phyloP scores from a whole-genome alignment of 2,329 filamentous ascomycete species.

The Geosmithia morbida region DNA sequence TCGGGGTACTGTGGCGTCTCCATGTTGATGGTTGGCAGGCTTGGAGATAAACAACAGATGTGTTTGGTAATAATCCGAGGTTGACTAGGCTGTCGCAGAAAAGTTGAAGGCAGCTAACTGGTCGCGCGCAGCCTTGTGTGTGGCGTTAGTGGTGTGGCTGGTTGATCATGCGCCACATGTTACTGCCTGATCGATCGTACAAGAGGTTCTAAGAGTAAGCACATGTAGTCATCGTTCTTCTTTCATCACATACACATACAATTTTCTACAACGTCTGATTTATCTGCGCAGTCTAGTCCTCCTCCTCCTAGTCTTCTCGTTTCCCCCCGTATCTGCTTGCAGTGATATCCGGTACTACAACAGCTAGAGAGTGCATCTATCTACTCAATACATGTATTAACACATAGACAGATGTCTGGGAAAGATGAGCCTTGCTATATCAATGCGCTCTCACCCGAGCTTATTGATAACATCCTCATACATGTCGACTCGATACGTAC shows the following conservation, averaged over 20 bases:
- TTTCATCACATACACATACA: background rate
- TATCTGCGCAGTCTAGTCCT: background rate
- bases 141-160: constrained; percentile 6
- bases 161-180: background rate
- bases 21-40: constrained; percentile 9
- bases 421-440: background rate
- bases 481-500: background rate
- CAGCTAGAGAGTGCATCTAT: background rate
- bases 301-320: too few relatives aligned
- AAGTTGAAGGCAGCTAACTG: constrained; percentile 6
- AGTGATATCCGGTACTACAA: too few relatives aligned
- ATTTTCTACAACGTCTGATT: background rate
- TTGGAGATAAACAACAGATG: constrained; percentile 1
- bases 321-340: too few relatives aligned
- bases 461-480: background rate
- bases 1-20: constrained; percentile 16
- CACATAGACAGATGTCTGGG: background rate
- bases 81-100: constrained; percentile 1
- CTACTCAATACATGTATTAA: too few relatives aligned
- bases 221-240: too few relatives aligned
- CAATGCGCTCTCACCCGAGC: background rate
- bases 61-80: background rate
- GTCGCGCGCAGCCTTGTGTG: constrained; percentile 12
- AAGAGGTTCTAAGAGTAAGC: too few relatives aligned
- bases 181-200: background rate